Evolutionary conservation across 257 asterid species (phyloP).

Genomic region (Leonotis leonurus): DNA sequence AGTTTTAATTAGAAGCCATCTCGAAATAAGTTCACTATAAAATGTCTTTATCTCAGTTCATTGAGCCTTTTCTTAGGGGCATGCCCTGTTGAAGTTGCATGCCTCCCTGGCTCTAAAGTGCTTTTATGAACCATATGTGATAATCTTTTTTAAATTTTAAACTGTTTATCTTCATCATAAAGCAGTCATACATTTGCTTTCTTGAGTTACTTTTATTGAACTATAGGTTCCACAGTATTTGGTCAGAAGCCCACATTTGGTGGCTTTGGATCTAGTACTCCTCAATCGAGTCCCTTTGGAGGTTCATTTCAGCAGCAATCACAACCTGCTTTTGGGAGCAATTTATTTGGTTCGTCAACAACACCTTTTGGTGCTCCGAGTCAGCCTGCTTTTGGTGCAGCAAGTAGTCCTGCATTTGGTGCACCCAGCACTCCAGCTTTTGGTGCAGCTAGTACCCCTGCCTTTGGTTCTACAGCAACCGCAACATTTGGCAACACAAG

Average conservation of each 20-base stretch:
- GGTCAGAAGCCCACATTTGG: conserved; percentile 93
- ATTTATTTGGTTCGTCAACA: conserved; percentile 67
- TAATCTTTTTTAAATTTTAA: no score
- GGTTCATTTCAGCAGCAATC: conserved; percentile 84
- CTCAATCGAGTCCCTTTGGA: conserved; percentile 87
- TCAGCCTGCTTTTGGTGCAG: conserved; percentile 78
- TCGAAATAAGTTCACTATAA: no score
- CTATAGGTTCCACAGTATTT: conserved; percentile 54
- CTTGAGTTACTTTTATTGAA: conserved; percentile 1
- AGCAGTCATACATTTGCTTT: no score
- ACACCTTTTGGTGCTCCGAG: conserved; percentile 60
- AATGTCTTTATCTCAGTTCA: no score
- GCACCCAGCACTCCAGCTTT: conserved; percentile 48
- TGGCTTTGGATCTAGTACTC: conserved; percentile 69
- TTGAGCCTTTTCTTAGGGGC: no score
- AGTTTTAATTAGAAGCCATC: no score
- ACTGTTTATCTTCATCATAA: no score
- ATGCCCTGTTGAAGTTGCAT: no score
- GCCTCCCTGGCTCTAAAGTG: no score
- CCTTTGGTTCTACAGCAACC: conserved; percentile 56
- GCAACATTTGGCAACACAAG: conserved; percentile 50
- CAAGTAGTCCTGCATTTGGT: conserved; percentile 58
- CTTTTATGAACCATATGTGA: no score
- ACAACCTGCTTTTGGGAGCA: conserved; percentile 92
- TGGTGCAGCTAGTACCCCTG: conserved; percentile 51